Base-by-base conservation (phyloP, 192 early-diverging fungal genomes). In the Linnemannia exigua region DNA sequence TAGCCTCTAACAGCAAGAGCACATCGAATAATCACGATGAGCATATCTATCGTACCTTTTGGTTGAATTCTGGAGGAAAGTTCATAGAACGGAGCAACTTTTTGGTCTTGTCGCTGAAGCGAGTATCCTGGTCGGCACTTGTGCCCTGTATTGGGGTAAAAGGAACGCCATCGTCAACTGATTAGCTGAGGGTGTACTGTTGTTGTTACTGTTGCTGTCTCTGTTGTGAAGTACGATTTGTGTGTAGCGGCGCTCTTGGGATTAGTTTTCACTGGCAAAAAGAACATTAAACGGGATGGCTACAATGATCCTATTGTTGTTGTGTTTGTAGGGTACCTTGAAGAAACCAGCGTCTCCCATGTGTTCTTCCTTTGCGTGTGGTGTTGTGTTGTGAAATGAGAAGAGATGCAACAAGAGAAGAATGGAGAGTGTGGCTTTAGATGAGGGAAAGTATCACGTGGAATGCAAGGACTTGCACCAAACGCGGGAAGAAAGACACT, bases 41-140 rank as follows among this genome's bases (percentile, higher is more conserved):
- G 20, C 9, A 74, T 38, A n/a, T n/a, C n/a, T 44, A 44, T 12
- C 5, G 41, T 88, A 96, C 96, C 93, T 97, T 97, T 81, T 89
- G 88, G 63, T 88, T 87, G 79, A 93, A 96, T 35, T 94, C 92
- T n/a, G 93, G 80, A 50, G 97, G 95, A 80, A 98, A 98, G 52
- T 90, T 93, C 89, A 95, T 94, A 35, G 89, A 91, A 46, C 95
- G 95, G 48, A 96, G 87, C 46, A 97, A 88, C 87, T 96, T 96
- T 85, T 96, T 94, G 67, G 95, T 88, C 85, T 97, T 97, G 88
- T 97, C 92, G 48, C 89, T 92, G 88, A 96, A 96, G 11, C 95
- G 92, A 46, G 88, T 84, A 81, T 97, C 95, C 87, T 97, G 95
- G 14, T 95, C 95, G 31, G 91, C 88, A 79, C 92, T 95, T 22